A percentile compares a stretch with the other conserved stretches of the same genome.
phyloP scores from a whole-genome alignment of 202 grass and related monocot genomes.

The Carex arenaria region DNA sequence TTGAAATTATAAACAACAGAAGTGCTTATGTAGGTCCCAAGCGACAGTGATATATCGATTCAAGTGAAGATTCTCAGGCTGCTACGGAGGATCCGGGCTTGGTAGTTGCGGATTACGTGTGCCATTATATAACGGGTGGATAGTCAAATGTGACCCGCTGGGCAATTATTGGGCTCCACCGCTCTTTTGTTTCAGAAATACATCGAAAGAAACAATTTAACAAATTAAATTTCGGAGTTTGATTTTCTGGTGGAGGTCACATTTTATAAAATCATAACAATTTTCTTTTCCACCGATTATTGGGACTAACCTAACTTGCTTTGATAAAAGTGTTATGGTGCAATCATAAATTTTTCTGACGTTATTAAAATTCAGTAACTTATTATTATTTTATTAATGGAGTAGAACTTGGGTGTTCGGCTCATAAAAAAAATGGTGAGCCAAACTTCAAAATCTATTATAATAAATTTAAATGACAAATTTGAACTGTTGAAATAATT shows the following conservation, averaged over 20 bases:
- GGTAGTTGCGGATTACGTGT: constrained; percentile 11
- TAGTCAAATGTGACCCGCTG: not conserved
- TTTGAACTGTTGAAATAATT: too few species aligned
- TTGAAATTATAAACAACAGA: not conserved
- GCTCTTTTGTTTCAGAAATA: not conserved
- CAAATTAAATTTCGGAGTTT: not conserved
- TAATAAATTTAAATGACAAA: too few species aligned
- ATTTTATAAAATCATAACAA: too few species aligned
- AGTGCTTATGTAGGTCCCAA: not conserved
- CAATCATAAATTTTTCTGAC: not conserved
- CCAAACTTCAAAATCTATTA: too few species aligned
- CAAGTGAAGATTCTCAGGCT: not conserved
- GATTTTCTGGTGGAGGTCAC: not conserved
- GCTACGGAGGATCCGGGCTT: not conserved
- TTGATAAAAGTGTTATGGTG: not conserved
- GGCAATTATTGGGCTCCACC: constrained; percentile 13
- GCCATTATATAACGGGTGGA: not conserved
- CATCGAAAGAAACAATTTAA: not conserved
- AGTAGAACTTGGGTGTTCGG: too few species aligned
- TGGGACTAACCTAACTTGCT: too few species aligned
- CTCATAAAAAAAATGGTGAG: too few species aligned
- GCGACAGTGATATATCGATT: too few species aligned
- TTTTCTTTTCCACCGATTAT: too few species aligned
- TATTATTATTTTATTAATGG: too few species aligned
- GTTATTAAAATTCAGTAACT: not conserved